Base-by-base conservation (phyloP, 805 yeast genomes). In the Blastobotrys americana region DNA sequence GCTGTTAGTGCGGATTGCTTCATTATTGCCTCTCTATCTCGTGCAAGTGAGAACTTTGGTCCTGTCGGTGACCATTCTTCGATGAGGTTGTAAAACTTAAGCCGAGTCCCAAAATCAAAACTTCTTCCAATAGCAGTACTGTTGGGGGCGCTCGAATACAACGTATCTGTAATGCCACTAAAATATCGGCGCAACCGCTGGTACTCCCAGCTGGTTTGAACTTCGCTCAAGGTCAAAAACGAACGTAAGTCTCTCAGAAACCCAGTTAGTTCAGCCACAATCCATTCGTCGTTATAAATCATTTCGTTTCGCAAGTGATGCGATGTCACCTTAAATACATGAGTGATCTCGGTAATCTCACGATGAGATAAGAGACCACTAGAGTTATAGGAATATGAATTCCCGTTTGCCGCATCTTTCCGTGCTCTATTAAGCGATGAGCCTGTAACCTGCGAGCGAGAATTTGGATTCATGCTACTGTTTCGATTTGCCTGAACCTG, bases 11-110 rank as follows among this genome's bases (percentile, higher is more conserved):
- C 66, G 0, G 57, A 52, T 9, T 59, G 55, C 16, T 70, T 43
- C 67, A 77, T 70, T 78, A 81, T 81, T 1, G 66, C 59, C 51
- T 87, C 87, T 37, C 96, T 69, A 35, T 82, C 83, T 23, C 77
- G 78, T 2, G 87, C 76, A 2, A 80, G 57, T 1, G 69, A 58
- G 5, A 77, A 72, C 19, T 78, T 69, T 42, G 77, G 80, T 2
- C 97, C 97, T 62, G 77, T 78, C 0, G 95, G 95, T 61, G 96
- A 88, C 99, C 99, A 93, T 59, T 86, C 95, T 52, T 84, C 89
- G 45, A 93, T 67, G 55, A 77, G 82, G 38, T 80, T 77, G 66
- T 87, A 89, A 49, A 94, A 84, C 2, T 85, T 82, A 23, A 84
- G 78, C 43, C 96, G 70, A 2, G 88, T 90, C 52, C 82, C 87